Evolutionary conservation across 148 eudicot genomes (phyloP).

Genomic region (Vaccinium myrtillus): DNA sequence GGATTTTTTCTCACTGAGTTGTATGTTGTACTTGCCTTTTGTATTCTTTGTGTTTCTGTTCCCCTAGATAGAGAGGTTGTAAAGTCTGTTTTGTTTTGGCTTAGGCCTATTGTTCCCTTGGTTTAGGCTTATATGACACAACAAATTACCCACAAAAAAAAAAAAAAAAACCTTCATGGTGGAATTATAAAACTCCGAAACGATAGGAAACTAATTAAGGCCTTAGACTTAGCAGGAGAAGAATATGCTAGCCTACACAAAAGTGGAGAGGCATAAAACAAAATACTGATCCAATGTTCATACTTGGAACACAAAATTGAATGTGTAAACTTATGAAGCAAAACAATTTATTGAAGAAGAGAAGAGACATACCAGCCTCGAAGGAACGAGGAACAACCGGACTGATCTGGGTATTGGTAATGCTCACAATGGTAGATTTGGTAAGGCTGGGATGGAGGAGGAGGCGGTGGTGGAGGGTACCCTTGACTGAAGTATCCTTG

Average conservation of each 20-base stretch:
- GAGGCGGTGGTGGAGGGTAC: constrained; percentile 47
- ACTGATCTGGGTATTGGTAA: constrained; percentile 29
- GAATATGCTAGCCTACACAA: neutral
- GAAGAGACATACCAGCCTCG: constrained; percentile 49
- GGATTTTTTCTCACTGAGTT: too few relatives aligned
- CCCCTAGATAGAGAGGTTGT: too few relatives aligned
- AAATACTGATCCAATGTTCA: neutral
- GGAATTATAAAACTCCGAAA: neutral
- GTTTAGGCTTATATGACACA: too few relatives aligned
- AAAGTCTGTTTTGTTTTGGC: too few relatives aligned
- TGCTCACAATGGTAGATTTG: constrained; percentile 55
- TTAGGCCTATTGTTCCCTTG: too few relatives aligned
- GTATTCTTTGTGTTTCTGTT: too few relatives aligned
- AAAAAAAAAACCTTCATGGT: neutral
- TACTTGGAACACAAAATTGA: neutral
- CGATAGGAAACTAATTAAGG: neutral
- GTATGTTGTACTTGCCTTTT: too few relatives aligned
- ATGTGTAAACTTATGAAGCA: neutral
- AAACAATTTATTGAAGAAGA: constrained; percentile 8
- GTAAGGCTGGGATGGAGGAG: constrained; percentile 29
- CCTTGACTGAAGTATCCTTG: constrained; percentile 65
- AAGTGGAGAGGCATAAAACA: neutral
- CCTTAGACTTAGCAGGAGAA: neutral
- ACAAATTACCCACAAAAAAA: too few relatives aligned
- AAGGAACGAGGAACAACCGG: constrained; percentile 44